A percentile compares a stretch with the other conserved stretches of the same genome.
These are phyloP conservation scores for Dujonia santamariae DNA, from an alignment of 1,139 yeast species.

Conservation along the genomic window DNA sequence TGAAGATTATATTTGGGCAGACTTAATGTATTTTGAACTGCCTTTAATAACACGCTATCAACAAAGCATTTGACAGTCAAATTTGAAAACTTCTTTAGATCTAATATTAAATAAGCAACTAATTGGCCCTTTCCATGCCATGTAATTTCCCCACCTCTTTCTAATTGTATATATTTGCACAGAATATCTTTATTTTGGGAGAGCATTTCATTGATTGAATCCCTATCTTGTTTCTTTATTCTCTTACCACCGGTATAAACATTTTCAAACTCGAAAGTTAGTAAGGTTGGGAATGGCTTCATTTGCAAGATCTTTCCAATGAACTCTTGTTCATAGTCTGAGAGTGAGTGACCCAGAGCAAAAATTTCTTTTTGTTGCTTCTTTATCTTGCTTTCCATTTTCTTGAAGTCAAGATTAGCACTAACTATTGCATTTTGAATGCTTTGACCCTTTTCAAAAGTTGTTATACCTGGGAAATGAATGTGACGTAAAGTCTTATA, in stretches of 20 bases:
- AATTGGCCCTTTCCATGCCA: slow-evolving; percentile 97
- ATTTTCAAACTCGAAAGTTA: slow-evolving; percentile 80
- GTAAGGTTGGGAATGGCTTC: slow-evolving; percentile 61
- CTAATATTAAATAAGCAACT: slow-evolving; percentile 80
- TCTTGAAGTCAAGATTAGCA: slow-evolving; percentile 61
- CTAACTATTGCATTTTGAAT: slow-evolving; percentile 64
- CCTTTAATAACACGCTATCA: slow-evolving; percentile 58
- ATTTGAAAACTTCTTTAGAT: slow-evolving; percentile 56
- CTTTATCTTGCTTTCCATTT: slow-evolving; percentile 46
- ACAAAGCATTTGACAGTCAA: slow-evolving; percentile 77
- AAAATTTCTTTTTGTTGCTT: slow-evolving; percentile 34
- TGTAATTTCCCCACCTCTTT: slow-evolving; percentile 96
- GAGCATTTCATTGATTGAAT: slow-evolving; percentile 37
- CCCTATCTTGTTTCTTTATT: slow-evolving; percentile 51
- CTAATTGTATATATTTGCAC: slow-evolving; percentile 61
- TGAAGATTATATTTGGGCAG: slow-evolving; percentile 41
- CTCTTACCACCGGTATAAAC: slow-evolving; percentile 90
- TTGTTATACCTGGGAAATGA: slow-evolving; percentile 54
- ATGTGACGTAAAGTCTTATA: slow-evolving; percentile 53
- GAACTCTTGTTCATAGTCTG: slow-evolving; percentile 45
- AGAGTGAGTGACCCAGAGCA: slow-evolving; percentile 38
- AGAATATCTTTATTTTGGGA: slow-evolving; percentile 38
- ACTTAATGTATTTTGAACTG: slow-evolving; percentile 54
- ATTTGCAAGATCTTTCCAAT: slow-evolving; percentile 43
- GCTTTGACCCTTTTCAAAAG: slow-evolving; percentile 56